Evolutionary conservation across 192 early-diverging fungal genomes (phyloP).

Genomic region (Coemansia aciculifera): DNA sequence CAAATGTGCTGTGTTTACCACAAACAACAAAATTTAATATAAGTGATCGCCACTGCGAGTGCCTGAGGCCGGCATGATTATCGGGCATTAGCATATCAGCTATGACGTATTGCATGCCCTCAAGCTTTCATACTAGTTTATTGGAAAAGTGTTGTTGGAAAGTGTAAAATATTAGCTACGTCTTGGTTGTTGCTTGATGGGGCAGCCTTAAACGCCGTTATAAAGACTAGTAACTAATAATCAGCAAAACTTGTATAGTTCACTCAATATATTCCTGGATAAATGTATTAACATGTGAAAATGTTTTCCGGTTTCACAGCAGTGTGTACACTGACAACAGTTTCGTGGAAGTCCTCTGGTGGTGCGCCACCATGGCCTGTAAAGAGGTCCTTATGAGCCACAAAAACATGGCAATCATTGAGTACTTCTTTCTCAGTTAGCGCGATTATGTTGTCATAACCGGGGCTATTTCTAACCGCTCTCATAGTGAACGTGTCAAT

Average conservation of each 20-base stretch:
- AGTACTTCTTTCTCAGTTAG: background rate
- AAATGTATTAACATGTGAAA: too few relatives aligned
- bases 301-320: too few relatives aligned
- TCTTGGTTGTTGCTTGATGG: background rate
- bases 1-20: background rate
- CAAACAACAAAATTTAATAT: background rate
- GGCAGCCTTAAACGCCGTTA: background rate
- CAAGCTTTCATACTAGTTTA: background rate
- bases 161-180: background rate
- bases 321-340: too few relatives aligned
- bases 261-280: too few relatives aligned
- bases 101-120: background rate
- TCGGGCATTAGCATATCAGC: background rate
- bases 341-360: too few relatives aligned
- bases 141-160: background rate
- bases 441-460: too few relatives aligned
- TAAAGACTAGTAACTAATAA: background rate
- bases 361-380: too few relatives aligned
- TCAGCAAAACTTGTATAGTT: background rate
- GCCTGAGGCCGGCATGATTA: background rate
- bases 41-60: background rate
- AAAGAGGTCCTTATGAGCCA: too few relatives aligned
- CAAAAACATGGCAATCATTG: background rate
- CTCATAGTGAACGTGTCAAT: background rate
- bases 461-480: background rate